A percentile compares a stretch with the other conserved stretches of the same genome.
phyloP scores from a whole-genome alignment of 78 protist genomes.

The Reticulomyxa filosa region DNA sequence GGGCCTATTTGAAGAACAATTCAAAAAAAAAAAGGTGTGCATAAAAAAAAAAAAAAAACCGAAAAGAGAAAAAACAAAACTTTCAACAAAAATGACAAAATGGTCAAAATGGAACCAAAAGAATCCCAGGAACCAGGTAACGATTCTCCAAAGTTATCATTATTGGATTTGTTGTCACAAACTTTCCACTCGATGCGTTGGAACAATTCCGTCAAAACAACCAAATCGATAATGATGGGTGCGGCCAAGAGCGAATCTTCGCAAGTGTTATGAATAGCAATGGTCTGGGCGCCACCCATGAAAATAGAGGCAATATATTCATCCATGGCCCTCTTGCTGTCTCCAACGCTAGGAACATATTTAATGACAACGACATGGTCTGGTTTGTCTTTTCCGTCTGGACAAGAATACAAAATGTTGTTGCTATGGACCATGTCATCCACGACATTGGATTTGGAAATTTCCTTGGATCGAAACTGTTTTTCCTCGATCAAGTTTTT shows the following conservation, averaged over 20 bases:
- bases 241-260: constrained; percentile 93
- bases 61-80: not conserved
- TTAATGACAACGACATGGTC: constrained; percentile 89
- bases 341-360: constrained; percentile 97
- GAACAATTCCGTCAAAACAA: constrained; percentile 58
- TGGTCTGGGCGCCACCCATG: constrained; percentile 89
- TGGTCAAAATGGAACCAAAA: constrained; percentile 61
- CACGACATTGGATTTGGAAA: constrained; percentile 88
- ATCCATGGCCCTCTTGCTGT: constrained; percentile 97
- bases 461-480: constrained; percentile 95
- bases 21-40: too few species aligned
- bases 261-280: constrained; percentile 54
- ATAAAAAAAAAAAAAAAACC: too few species aligned
- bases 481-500: constrained; percentile 73
- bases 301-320: constrained; percentile 80
- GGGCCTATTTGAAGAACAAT: constrained; percentile 80
- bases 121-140: constrained; percentile 12
- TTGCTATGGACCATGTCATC: constrained; percentile 93
- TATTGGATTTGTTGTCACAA: not conserved
- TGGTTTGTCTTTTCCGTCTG: constrained; percentile 5
- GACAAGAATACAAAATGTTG: constrained; percentile 54
- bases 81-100: constrained; percentile 41
- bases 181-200: constrained; percentile 42
- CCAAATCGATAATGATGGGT: constrained; percentile 91
- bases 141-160: too few species aligned